Conservation (phyloP, 2,329 filamentous ascomycete species). For the Penicillium sp. region DNA sequence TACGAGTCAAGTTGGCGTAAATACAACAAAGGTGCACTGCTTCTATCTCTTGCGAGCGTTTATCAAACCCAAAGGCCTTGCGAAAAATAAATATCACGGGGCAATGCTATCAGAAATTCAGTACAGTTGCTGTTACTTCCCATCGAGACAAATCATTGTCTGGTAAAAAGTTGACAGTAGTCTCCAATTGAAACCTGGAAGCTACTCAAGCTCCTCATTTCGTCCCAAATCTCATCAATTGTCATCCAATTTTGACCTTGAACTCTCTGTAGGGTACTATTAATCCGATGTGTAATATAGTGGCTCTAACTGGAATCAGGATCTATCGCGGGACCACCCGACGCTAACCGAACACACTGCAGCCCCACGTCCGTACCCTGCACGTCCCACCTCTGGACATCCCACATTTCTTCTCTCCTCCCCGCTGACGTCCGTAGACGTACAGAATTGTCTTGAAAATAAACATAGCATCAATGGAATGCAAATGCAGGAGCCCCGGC, state of each 20-base stretch:
- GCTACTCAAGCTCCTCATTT: too few relatives aligned
- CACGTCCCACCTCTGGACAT: too few relatives aligned
- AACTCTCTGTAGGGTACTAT: too few relatives aligned
- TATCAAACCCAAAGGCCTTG: neutral
- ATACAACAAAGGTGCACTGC: neutral
- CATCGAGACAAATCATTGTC: neutral
- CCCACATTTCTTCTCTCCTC: neutral
- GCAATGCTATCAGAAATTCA: neutral
- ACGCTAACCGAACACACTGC: neutral
- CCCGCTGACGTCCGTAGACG: neutral
- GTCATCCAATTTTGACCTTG: too few relatives aligned
- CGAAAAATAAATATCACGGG: neutral
- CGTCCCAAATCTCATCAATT: too few relatives aligned
- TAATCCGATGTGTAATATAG: too few relatives aligned
- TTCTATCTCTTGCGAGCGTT: neutral
- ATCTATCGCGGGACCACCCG: neutral
- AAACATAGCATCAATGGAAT: neutral
- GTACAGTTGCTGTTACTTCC: neutral
- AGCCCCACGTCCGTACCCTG: too few relatives aligned
- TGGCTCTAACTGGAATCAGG: too few relatives aligned
- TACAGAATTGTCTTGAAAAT: neutral
- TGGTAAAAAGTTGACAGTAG: neutral
- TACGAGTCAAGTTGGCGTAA: neutral
- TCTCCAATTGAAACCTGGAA: neutral
- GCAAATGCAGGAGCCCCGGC: neutral